Evolutionary conservation across 768 basidiomycete genomes (phyloP).

Genomic region (Megacollybia marginata): DNA sequence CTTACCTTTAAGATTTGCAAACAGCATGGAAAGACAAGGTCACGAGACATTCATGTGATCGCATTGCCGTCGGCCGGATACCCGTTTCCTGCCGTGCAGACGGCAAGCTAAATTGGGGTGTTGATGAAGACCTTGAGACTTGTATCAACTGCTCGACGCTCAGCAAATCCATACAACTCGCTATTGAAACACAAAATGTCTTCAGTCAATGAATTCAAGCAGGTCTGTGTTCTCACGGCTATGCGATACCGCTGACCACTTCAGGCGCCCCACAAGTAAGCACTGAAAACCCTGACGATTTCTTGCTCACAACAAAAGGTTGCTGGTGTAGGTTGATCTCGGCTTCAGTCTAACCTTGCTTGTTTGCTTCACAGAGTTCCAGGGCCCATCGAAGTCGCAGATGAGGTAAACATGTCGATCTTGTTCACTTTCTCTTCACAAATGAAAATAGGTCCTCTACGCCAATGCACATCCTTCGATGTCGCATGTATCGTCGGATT

Average conservation of each 20-base stretch:
- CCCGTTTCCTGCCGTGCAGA: too few relatives aligned
- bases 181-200: too few relatives aligned
- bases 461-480: conserved; percentile 91
- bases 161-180: too few relatives aligned
- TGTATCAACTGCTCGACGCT: too few relatives aligned
- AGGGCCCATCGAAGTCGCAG: conserved; percentile 53
- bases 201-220: too few relatives aligned
- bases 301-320: background rate
- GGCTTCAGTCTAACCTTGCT: background rate
- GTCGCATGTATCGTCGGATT: conserved; percentile 85
- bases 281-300: background rate
- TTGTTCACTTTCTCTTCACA: background rate
- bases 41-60: too few relatives aligned
- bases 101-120: too few relatives aligned
- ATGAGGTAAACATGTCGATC: conserved; percentile 38
- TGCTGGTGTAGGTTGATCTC: background rate
- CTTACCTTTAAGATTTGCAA: too few relatives aligned
- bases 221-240: too few relatives aligned
- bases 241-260: background rate
- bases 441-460: conserved; percentile 57
- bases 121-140: too few relatives aligned
- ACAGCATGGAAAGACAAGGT: too few relatives aligned
- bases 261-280: background rate
- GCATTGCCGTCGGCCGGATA: too few relatives aligned
- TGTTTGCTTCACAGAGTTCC: conserved; percentile 26